phyloP scores from a whole-genome alignment of 2,329 filamentous ascomycete genomes.

The Cercospora zeina region DNA sequence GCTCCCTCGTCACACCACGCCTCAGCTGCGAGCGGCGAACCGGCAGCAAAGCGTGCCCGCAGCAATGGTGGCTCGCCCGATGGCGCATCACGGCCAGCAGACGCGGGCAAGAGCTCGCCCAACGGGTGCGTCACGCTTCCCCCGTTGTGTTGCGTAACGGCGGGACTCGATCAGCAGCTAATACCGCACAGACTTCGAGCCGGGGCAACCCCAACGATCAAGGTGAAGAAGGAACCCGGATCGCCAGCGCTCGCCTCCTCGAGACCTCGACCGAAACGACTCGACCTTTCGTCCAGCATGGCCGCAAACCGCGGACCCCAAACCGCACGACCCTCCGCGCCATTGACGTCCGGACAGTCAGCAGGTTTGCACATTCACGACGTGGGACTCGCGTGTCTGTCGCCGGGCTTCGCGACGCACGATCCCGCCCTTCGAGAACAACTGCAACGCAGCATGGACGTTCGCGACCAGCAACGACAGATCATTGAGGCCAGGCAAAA shows the following conservation, averaged over 20 bases:
- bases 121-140: slow-evolving; percentile 45
- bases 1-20: slow-evolving; percentile 40
- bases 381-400: slow-evolving; percentile 89
- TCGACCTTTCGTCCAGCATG: slow-evolving; percentile 67
- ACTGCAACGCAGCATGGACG: slow-evolving; percentile 87
- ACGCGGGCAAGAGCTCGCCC: slow-evolving; percentile 55
- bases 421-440: slow-evolving; percentile 97
- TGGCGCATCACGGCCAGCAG: slow-evolving; percentile 21
- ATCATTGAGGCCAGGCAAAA: slow-evolving; percentile 94
- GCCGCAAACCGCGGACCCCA: slow-evolving; percentile 45
- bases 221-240: slow-evolving; percentile 93
- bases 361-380: slow-evolving; percentile 79
- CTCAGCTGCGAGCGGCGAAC: slow-evolving; percentile 28
- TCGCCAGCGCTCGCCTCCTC: slow-evolving; percentile 77
- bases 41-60: slow-evolving; percentile 37
- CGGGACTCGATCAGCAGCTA: slow-evolving; percentile 29
- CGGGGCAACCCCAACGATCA: slow-evolving; percentile 68
- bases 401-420: slow-evolving; percentile 92
- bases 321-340: slow-evolving; percentile 62
- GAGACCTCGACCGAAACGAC: slow-evolving; percentile 71
- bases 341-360: slow-evolving; percentile 72
- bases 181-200: slow-evolving; percentile 52
- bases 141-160: slow-evolving; percentile 26
- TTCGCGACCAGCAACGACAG: slow-evolving; percentile 88
- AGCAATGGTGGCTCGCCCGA: slow-evolving; percentile 41